phyloP scores from a whole-genome alignment of 208 protist species.

The Trypanosoma scelopori region DNA sequence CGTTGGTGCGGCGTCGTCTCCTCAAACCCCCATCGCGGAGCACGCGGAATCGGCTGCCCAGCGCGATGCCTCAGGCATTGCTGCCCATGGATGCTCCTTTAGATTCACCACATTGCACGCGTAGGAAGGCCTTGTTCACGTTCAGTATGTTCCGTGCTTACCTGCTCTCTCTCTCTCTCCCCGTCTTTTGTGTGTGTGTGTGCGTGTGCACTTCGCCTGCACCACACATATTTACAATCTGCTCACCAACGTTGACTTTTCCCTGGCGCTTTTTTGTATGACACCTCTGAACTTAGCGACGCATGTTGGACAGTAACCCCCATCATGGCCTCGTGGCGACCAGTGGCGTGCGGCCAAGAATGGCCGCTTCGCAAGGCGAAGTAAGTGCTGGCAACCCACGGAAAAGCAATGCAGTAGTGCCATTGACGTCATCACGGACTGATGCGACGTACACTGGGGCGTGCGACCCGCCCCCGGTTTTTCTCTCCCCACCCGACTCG shows the following conservation, averaged over 20 bases:
- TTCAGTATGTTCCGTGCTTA: conserved; percentile 2
- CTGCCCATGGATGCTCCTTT: conserved; percentile 1
- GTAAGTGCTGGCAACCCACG: not conserved
- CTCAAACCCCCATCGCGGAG: not conserved
- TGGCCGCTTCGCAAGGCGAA: not conserved
- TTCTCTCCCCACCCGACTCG: not conserved
- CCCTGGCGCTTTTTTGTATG: not conserved
- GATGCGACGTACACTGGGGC: not conserved
- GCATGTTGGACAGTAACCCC: not conserved
- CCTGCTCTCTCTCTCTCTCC: conserved; percentile 13
- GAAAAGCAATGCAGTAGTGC: no score
- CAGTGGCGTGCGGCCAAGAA: not conserved
- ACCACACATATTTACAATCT: no score
- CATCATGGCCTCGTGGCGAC: not conserved
- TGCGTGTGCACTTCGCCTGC: not conserved
- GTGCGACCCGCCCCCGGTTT: no score
- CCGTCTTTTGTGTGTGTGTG: conserved; percentile 1
- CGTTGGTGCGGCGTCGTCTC: conserved; percentile 11
- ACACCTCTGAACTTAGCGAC: not conserved
- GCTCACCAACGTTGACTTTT: not conserved
- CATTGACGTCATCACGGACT: not conserved
- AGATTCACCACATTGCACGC: conserved; percentile 22
- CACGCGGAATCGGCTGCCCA: not conserved
- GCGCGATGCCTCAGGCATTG: not conserved
- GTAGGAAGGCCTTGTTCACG: conserved; percentile 12